Evolutionary conservation across 1,139 yeast species (phyloP).

Genomic region (Blastobotrys aristatus): DNA sequence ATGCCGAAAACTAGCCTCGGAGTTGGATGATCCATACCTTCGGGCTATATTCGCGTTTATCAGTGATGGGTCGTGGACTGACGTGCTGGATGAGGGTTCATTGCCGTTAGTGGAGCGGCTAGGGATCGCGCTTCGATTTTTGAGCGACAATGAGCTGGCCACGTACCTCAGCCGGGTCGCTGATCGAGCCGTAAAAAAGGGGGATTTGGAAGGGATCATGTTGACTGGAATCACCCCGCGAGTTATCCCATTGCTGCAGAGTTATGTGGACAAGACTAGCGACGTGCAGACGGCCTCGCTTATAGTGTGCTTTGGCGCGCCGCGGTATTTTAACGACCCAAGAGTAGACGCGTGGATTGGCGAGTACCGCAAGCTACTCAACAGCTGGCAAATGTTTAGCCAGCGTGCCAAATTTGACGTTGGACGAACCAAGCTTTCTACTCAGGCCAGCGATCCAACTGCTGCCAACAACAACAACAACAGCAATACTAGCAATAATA

Average conservation of each 20-base stretch:
- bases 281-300: conserved; percentile 93
- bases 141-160: conserved; percentile 64
- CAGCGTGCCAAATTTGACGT: conserved; percentile 84
- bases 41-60: conserved; percentile 90
- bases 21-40: conserved; percentile 81
- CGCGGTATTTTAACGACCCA: conserved; percentile 66
- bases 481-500: no score
- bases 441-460: conserved; percentile 45
- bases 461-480: no score
- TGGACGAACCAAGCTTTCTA: conserved; percentile 60
- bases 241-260: conserved; percentile 76
- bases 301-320: conserved; percentile 74
- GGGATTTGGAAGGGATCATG: conserved; percentile 87
- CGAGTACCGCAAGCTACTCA: conserved; percentile 63
- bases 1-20: conserved; percentile 82
- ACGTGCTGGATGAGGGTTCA: conserved; percentile 84
- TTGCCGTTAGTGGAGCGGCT: conserved; percentile 82
- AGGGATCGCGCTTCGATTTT: conserved; percentile 82
- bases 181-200: conserved; percentile 63
- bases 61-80: conserved; percentile 96
- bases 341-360: conserved; percentile 74
- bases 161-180: conserved; percentile 60
- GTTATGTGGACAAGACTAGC: conserved; percentile 82
- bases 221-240: conserved; percentile 84
- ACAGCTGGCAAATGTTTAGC: conserved; percentile 79